Percentiles rank a stretch among this genome's conserved stretches.
phyloP scores from a whole-genome alignment of 352 stramenopile genomes.

The Globisporangium carolinianum region DNA sequence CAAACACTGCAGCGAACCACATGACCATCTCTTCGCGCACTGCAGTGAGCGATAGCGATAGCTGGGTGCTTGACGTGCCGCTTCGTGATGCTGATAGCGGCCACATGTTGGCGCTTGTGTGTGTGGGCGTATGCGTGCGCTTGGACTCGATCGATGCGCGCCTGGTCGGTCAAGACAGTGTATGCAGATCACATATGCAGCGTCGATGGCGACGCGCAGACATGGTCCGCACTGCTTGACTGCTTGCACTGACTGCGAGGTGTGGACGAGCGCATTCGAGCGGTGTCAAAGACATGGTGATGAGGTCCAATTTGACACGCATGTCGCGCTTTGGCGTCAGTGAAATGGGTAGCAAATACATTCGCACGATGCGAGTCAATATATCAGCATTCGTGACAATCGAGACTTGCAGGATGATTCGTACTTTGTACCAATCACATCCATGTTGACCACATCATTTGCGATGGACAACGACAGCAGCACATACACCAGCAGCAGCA shows the following conservation, averaged over 20 bases:
- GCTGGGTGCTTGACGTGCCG: too few relatives aligned
- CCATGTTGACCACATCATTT: too few relatives aligned
- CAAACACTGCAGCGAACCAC: not conserved
- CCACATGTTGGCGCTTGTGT: not conserved
- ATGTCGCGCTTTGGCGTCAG: too few relatives aligned
- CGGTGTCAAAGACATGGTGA: not conserved
- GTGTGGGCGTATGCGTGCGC: not conserved
- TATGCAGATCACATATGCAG: not conserved
- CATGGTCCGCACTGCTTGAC: not conserved
- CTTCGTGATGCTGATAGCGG: not conserved
- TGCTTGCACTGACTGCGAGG: not conserved
- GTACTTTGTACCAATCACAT: too few relatives aligned
- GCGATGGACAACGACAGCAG: not conserved
- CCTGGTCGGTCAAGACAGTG: too few relatives aligned
- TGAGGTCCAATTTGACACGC: too few relatives aligned
- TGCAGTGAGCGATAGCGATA: not conserved
- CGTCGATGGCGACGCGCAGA: not conserved
- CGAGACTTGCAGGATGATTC: too few relatives aligned
- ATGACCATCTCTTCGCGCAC: not conserved
- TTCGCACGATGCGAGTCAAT: too few relatives aligned
- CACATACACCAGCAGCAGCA: not conserved
- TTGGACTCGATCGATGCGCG: not conserved
- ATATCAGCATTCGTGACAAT: too few relatives aligned
- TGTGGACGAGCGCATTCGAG: not conserved
- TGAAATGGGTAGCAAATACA: too few relatives aligned